Conservation (phyloP, 768 basidiomycete genomes). For the Pleurotus tuber-regium region DNA sequence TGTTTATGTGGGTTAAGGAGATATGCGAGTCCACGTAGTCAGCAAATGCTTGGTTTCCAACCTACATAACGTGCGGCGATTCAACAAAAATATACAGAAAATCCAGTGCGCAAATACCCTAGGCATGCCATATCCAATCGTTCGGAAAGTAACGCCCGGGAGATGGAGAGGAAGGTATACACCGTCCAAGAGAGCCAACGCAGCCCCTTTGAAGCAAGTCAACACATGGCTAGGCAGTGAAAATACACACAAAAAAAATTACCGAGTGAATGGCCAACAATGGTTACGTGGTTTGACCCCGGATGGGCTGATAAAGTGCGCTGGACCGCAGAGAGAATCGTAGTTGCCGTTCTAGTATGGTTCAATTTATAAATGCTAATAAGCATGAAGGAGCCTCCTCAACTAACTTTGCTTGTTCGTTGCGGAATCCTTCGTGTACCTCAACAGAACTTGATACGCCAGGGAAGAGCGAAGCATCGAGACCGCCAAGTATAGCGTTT, state of each 20-base stretch:
- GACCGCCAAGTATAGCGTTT: conserved; percentile 26
- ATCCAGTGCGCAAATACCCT: conserved; percentile 38
- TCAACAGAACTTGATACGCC: conserved; percentile 35
- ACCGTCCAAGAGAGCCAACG: conserved; percentile 52
- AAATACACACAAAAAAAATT: neutral
- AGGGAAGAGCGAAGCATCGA: conserved; percentile 44
- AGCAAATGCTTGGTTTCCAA: conserved; percentile 62
- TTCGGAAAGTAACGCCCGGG: conserved; percentile 28
- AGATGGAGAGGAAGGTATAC: conserved; percentile 55
- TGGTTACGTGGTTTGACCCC: conserved; percentile 34
- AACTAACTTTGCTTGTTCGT: conserved; percentile 39
- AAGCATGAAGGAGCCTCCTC: too few relatives aligned
- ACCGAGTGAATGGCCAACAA: conserved; percentile 50
- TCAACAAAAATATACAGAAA: too few relatives aligned
- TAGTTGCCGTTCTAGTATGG: conserved; percentile 36
- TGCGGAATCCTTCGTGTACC: conserved; percentile 44
- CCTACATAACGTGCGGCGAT: too few relatives aligned
- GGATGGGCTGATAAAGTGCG: conserved; percentile 29
- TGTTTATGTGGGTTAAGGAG: conserved; percentile 58
- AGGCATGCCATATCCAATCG: conserved; percentile 41
- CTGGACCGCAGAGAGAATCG: conserved; percentile 41
- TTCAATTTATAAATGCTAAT: too few relatives aligned
- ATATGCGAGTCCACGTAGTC: conserved; percentile 52
- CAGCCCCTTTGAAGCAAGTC: conserved; percentile 47
- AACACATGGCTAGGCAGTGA: conserved; percentile 14